These are phyloP conservation scores for Westerdykella sp. DNA, from an alignment of 2,329 filamentous ascomycete genomes.

Conservation along the genomic window DNA sequence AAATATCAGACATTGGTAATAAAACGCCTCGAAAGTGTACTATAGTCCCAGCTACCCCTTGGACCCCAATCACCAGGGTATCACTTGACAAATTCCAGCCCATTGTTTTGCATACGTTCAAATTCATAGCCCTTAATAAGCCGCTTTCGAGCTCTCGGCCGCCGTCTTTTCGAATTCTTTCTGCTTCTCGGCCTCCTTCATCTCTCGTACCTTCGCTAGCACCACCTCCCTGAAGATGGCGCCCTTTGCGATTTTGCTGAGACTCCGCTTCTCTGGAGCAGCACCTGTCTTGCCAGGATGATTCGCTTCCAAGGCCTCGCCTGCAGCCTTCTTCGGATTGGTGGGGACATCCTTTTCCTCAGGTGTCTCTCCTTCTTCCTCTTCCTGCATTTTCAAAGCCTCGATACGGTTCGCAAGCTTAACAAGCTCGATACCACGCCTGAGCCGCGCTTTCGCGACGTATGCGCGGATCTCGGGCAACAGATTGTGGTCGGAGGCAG, in stretches of 20 bases:
- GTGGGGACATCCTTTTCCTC: slow-evolving; percentile 55
- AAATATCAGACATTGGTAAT: too few species aligned
- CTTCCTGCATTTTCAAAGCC: slow-evolving; percentile 85
- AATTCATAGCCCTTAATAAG: neutral
- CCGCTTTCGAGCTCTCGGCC: slow-evolving; percentile 28
- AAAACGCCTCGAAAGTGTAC: too few species aligned
- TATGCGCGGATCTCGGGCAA: slow-evolving; percentile 94
- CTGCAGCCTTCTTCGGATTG: slow-evolving; percentile 54
- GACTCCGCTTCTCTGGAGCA: slow-evolving; percentile 35
- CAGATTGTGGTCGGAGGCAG: slow-evolving; percentile 91
- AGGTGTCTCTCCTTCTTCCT: slow-evolving; percentile 67
- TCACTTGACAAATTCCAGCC: too few species aligned
- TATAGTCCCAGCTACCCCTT: too few species aligned
- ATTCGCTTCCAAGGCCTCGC: slow-evolving; percentile 36
- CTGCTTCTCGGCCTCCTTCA: slow-evolving; percentile 78
- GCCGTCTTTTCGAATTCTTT: slow-evolving; percentile 60
- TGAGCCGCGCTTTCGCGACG: slow-evolving; percentile 83
- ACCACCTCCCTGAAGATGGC: slow-evolving; percentile 93
- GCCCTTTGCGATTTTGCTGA: slow-evolving; percentile 55
- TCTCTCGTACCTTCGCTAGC: slow-evolving; percentile 84
- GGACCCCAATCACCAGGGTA: too few species aligned
- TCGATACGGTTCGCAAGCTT: slow-evolving; percentile 95
- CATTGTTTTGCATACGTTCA: too few species aligned
- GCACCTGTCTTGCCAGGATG: slow-evolving; percentile 23
- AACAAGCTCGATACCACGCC: slow-evolving; percentile 90